Percentiles rank a stretch among this genome's conserved stretches.
Evolutionary conservation across 768 basidiomycete genomes (phyloP).

Genomic region (Rhodosporidiobolus odoratus): DNA sequence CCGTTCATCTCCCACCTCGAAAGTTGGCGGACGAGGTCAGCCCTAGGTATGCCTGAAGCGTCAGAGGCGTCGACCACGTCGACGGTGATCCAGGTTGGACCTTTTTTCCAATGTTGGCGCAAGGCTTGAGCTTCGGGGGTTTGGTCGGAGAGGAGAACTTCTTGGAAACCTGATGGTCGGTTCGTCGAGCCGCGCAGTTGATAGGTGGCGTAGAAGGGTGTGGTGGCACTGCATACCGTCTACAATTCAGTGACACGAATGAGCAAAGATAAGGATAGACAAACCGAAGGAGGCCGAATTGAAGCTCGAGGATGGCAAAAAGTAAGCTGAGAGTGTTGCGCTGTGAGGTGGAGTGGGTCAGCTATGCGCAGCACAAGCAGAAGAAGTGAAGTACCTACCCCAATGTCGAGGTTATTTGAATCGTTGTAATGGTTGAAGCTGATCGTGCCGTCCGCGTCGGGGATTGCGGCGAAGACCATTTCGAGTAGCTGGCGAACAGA

Average conservation of each 20-base stretch:
- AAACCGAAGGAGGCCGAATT: slow-evolving; percentile 50
- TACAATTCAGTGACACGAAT: no score
- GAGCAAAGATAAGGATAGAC: no score
- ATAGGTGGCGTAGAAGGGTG: slow-evolving; percentile 53
- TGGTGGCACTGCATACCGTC: slow-evolving; percentile 49
- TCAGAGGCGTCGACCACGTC: slow-evolving; percentile 47
- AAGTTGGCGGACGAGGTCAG: slow-evolving; percentile 47
- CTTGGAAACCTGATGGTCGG: slow-evolving; percentile 40
- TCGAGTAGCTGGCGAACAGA: slow-evolving; percentile 37
- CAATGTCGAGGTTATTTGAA: slow-evolving; percentile 47
- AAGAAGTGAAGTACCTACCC: slow-evolving; percentile 41
- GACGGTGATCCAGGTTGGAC: slow-evolving; percentile 42
- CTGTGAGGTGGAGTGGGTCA: slow-evolving; percentile 38
- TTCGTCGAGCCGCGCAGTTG: slow-evolving; percentile 38
- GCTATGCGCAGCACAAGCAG: background rate
- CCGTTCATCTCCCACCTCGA: slow-evolving; percentile 51
- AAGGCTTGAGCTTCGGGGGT: slow-evolving; percentile 47
- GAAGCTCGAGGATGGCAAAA: slow-evolving; percentile 54
- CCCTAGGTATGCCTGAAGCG: slow-evolving; percentile 44
- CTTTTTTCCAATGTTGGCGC: slow-evolving; percentile 45
- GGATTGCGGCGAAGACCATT: slow-evolving; percentile 23
- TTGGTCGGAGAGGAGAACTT: slow-evolving; percentile 44
- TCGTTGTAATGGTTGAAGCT: slow-evolving; percentile 28
- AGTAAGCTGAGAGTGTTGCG: slow-evolving; percentile 51
- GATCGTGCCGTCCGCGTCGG: slow-evolving; percentile 32